Evolutionary conservation across 768 basidiomycete genomes (phyloP), one percentile per base, ranked within the genome.

Genomic region (Ephemerocybe angulata): DNA sequence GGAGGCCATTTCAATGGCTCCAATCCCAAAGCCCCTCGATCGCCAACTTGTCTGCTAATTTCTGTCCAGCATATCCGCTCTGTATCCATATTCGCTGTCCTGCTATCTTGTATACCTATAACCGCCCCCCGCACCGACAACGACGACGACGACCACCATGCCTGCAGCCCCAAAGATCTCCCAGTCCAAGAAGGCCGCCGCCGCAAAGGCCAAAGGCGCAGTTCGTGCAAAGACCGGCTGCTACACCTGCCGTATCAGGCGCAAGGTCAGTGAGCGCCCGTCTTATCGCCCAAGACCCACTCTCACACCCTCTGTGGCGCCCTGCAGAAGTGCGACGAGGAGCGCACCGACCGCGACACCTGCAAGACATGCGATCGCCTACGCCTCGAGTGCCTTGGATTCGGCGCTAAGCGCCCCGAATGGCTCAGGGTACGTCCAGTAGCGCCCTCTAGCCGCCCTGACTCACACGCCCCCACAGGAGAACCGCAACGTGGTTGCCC

Each of bases 181-280:
- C 50, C 65, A 69, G 31, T 33, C 72, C 55, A 75, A 76, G 70
- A 79, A 75, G 60, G 53, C 66, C 12, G 30, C 30, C 2, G n/a
- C 54, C 29, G 79, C 84, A 58, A 90, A 90, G 68, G 78, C 83
- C 58, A 92, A 90, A 77, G 89, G 87, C 67, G 85, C 87, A 53
- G 82, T 86, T 27, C 85, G 90, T 66, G 90, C 89, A 53, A 92
- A 92, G 80, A 87, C 88, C 51, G 90, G 90, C 60, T 93, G 90
- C 69, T 92, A 90, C 73, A 92, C 90, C 54, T 92, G 90, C 75
- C 81, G 90, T 64, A 89, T 92, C 37, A 82, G 90, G 61, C 79
- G 90, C 63, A 91, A 92, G 87, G 90, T 89, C 48, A 38, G 70
- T 69, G 57, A 49, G 28, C 50, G 31, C 47, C 48, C 54, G 50